Percentiles rank a stretch among this genome's conserved stretches.
Evolutionary conservation across 805 yeast species (phyloP).

Genomic region (Nakazawaea sp.): DNA sequence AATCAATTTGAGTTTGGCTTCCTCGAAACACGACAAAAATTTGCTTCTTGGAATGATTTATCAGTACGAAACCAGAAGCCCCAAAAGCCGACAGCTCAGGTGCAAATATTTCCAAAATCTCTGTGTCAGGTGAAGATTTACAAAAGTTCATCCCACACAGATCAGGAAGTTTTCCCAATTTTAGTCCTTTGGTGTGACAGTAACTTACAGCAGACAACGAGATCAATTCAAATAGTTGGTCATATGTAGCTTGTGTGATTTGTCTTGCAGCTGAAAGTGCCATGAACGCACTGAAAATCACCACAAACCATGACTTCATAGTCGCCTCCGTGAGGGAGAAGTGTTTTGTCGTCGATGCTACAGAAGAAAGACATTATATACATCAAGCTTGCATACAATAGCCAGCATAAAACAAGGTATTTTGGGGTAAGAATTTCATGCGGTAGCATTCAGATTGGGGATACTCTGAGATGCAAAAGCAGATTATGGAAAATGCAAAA

Average conservation of each 20-base stretch:
- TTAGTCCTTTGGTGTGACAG: background rate
- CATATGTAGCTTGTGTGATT: background rate
- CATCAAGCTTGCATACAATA: too few relatives aligned
- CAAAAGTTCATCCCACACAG: constrained; percentile 1
- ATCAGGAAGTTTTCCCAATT: background rate
- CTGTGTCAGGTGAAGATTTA: constrained; percentile 16
- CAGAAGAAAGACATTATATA: too few relatives aligned
- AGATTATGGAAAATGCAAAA: too few relatives aligned
- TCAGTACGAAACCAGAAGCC: constrained; percentile 43
- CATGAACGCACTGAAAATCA: too few relatives aligned
- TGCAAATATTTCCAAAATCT: constrained; percentile 32
- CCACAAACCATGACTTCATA: too few relatives aligned
- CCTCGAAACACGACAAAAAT: constrained; percentile 57
- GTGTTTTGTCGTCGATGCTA: too few relatives aligned
- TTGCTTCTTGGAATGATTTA: constrained; percentile 35
- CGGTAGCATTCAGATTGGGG: too few relatives aligned
- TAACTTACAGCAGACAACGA: constrained; percentile 3
- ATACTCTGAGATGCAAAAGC: too few relatives aligned
- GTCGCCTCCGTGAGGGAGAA: too few relatives aligned
- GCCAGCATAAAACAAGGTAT: too few relatives aligned
- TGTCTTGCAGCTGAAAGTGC: too few relatives aligned
- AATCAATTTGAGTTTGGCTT: constrained; percentile 52
- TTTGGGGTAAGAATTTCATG: too few relatives aligned
- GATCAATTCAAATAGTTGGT: background rate
- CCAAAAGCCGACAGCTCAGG: constrained; percentile 22